Conservation (phyloP, 1,284 basidiomycete species). For the Leccinum pseudoinsigne region DNA sequence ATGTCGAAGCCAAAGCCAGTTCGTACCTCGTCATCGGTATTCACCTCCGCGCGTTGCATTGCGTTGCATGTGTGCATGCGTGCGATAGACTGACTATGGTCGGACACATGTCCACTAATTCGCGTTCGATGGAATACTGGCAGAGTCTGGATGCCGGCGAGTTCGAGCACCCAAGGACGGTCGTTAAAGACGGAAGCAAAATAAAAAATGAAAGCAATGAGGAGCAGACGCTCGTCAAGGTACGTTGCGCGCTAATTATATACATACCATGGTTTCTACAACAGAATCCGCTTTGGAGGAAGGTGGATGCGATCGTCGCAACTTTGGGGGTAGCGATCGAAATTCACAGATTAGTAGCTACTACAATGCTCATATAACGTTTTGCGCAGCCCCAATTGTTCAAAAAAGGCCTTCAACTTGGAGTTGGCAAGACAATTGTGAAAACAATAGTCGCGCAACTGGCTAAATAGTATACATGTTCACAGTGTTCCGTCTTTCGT, state of each 20-base stretch:
- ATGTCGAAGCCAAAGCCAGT: constrained; percentile 17
- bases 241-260: constrained; percentile 2
- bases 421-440: no score
- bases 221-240: constrained; percentile 8
- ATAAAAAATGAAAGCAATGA: neutral
- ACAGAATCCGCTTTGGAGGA: no score
- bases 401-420: no score
- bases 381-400: no score
- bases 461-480: no score
- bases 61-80: neutral
- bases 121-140: constrained; percentile 1
- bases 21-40: neutral
- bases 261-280: neutral
- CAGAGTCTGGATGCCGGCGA: neutral
- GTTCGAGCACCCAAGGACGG: neutral
- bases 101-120: constrained; percentile 8
- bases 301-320: no score
- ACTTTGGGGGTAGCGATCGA: no score
- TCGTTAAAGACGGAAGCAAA: neutral
- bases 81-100: neutral
- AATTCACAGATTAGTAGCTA: no score
- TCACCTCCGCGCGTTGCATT: neutral
- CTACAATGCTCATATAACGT: no score
- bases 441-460: no score
- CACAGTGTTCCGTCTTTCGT: no score